phyloP scores from a whole-genome alignment of 2,329 filamentous ascomycete species.

The Zelopaecilomyces penicillatus region DNA sequence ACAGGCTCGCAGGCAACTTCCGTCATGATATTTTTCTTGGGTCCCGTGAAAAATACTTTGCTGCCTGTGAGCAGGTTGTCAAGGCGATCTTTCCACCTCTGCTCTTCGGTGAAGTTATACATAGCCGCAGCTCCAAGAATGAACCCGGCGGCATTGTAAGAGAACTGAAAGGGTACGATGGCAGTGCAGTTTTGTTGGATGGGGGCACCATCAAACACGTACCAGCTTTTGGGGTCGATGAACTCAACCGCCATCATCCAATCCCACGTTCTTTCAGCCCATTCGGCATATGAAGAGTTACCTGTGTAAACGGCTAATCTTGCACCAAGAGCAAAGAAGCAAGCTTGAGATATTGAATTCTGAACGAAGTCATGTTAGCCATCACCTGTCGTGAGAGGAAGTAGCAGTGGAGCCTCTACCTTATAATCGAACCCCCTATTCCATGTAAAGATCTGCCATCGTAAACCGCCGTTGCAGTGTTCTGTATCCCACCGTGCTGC shows the following conservation, averaged over 20 bases:
- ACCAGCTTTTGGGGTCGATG: slow-evolving; percentile 46
- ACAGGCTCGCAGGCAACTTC: slow-evolving; percentile 59
- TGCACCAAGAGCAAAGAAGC: slow-evolving; percentile 55
- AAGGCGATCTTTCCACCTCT: slow-evolving; percentile 50
- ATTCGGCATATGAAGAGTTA: slow-evolving; percentile 67
- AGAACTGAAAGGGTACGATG: slow-evolving; percentile 56
- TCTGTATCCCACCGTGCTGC: slow-evolving; percentile 61
- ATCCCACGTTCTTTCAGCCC: slow-evolving; percentile 66
- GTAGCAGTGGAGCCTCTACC: slow-evolving; percentile 1
- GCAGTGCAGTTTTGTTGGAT: slow-evolving; percentile 48
- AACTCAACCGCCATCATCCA: slow-evolving; percentile 54
- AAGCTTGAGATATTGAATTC: slow-evolving; percentile 55
- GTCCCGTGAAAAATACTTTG: slow-evolving; percentile 45
- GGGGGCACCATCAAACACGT: slow-evolving; percentile 55
- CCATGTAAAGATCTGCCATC: slow-evolving; percentile 80
- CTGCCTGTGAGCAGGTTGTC: slow-evolving; percentile 47
- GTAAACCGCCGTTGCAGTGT: slow-evolving; percentile 64
- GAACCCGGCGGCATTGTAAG: slow-evolving; percentile 60
- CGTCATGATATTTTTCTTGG: slow-evolving; percentile 49
- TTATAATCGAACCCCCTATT: slow-evolving; percentile 76
- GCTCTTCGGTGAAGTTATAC: slow-evolving; percentile 51
- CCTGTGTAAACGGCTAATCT: slow-evolving; percentile 69
- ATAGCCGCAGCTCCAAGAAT: slow-evolving; percentile 60
- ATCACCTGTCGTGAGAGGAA: neutral
- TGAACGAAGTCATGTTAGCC: slow-evolving; percentile 54